Conservation (phyloP, 2,329 filamentous ascomycete genomes). For the Macrophomina tecta region DNA sequence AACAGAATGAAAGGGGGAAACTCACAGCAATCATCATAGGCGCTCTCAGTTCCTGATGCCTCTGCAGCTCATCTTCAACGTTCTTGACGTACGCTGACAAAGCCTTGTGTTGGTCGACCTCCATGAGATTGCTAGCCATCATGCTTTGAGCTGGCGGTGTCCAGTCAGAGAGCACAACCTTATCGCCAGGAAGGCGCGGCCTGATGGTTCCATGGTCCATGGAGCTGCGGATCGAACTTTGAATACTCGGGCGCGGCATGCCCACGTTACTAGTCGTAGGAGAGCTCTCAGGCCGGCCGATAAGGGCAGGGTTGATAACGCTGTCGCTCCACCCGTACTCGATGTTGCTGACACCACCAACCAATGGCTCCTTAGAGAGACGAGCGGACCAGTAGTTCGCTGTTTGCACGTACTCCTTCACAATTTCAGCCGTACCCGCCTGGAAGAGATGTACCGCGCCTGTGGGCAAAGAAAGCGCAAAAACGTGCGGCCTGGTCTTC, state of each 20-base stretch:
- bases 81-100: slow-evolving; percentile 80
- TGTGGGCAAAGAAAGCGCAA: slow-evolving; percentile 88
- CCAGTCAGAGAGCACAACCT: slow-evolving; percentile 86
- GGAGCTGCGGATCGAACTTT: slow-evolving; percentile 67
- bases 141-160: slow-evolving; percentile 86
- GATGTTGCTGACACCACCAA: slow-evolving; percentile 93
- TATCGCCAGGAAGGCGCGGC: slow-evolving; percentile 80
- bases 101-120: slow-evolving; percentile 79
- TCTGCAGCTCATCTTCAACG: slow-evolving; percentile 83
- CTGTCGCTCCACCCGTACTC: slow-evolving; percentile 96
- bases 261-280: slow-evolving; percentile 43
- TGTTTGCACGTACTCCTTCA: slow-evolving; percentile 90
- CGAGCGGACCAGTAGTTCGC: slow-evolving; percentile 98
- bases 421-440: slow-evolving; percentile 92
- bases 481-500: slow-evolving; percentile 86
- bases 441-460: slow-evolving; percentile 98
- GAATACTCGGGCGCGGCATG: slow-evolving; percentile 61
- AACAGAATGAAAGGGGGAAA: slow-evolving; percentile 1
- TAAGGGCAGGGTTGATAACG: slow-evolving; percentile 66
- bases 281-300: slow-evolving; percentile 49
- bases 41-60: slow-evolving; percentile 85
- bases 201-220: slow-evolving; percentile 63
- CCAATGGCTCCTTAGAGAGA: slow-evolving; percentile 88
- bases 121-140: slow-evolving; percentile 78
- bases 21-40: slow-evolving; percentile 82